These are phyloP conservation scores for Psidium friedrichsthalianum DNA, from an alignment of 345 rosid species.

Conservation along the genomic window DNA sequence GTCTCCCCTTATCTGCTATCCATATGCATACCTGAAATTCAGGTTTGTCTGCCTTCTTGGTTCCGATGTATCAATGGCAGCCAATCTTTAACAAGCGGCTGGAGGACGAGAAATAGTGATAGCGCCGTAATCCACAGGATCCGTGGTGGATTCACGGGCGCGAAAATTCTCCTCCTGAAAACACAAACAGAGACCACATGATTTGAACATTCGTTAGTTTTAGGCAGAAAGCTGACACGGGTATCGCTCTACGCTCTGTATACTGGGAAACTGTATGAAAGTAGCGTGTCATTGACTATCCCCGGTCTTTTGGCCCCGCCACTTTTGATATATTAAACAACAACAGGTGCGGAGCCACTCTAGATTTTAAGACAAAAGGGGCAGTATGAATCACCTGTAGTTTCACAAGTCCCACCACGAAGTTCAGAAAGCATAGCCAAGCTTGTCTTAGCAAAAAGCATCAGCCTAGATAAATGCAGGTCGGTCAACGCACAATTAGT, in stretches of 20 bases:
- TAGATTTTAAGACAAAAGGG: not conserved
- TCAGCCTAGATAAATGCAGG: conserved; percentile 53
- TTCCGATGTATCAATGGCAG: conserved; percentile 62
- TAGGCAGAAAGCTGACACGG: not conserved
- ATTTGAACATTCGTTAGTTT: not conserved
- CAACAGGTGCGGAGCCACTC: not conserved
- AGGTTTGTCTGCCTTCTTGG: conserved; percentile 71
- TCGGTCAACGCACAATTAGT: not conserved
- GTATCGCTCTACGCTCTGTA: not conserved
- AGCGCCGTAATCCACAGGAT: conserved; percentile 96
- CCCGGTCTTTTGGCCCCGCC: not conserved
- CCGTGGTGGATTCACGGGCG: conserved; percentile 97
- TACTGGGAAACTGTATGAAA: not conserved
- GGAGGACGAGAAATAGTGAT: conserved; percentile 98
- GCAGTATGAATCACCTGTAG: conserved; percentile 57
- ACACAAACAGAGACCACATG: not conserved
- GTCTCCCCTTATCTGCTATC: not conserved
- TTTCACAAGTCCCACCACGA: conserved; percentile 90
- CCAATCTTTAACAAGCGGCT: conserved; percentile 82
- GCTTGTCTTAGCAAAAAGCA: conserved; percentile 85
- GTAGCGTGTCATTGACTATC: not conserved
- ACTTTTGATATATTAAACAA: not conserved
- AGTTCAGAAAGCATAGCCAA: conserved; percentile 75
- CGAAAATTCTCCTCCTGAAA: conserved; percentile 97
- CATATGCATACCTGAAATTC: conserved; percentile 7